Conservation (phyloP, 1,139 yeast genomes). For the Pneumocystis sp. region DNA sequence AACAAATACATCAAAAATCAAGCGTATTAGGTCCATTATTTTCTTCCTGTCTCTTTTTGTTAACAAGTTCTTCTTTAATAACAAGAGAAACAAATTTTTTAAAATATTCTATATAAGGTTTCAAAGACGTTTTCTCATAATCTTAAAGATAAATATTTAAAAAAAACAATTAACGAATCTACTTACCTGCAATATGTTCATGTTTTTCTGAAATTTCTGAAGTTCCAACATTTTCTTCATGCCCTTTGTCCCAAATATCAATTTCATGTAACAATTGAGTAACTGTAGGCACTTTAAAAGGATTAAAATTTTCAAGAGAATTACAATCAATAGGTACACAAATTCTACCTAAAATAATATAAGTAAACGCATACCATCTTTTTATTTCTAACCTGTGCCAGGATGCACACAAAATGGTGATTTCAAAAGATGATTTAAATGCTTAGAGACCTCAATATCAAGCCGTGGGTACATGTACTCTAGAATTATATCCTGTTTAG, state of each 20-base stretch:
- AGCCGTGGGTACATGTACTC: slow-evolving; percentile 77
- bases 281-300: slow-evolving; percentile 66
- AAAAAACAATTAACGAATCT: neutral
- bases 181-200: slow-evolving; percentile 15
- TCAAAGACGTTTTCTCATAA: slow-evolving; percentile 54
- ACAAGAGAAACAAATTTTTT: slow-evolving; percentile 45
- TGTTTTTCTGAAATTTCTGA: slow-evolving; percentile 18
- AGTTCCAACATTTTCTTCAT: slow-evolving; percentile 24
- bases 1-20: slow-evolving; percentile 18
- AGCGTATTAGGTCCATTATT: slow-evolving; percentile 5
- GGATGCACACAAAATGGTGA: slow-evolving; percentile 99
- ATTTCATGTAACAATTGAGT: slow-evolving; percentile 43
- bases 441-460: slow-evolving; percentile 85
- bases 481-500: slow-evolving; percentile 71
- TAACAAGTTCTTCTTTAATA: slow-evolving; percentile 40
- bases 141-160: slow-evolving; percentile 23
- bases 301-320: slow-evolving; percentile 48
- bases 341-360: slow-evolving; percentile 32
- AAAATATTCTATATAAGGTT: slow-evolving; percentile 62
- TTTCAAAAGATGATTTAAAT: slow-evolving; percentile 77
- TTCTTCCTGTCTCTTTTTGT: slow-evolving; percentile 24
- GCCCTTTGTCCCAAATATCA: slow-evolving; percentile 29
- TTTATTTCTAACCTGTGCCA: slow-evolving; percentile 49
- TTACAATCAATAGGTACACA: slow-evolving; percentile 82
- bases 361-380: neutral